Evolutionary conservation across 129 eudicot genomes (phyloP), one percentile per base, ranked within the genome.

Genomic region (Escallonia rubra): DNA sequence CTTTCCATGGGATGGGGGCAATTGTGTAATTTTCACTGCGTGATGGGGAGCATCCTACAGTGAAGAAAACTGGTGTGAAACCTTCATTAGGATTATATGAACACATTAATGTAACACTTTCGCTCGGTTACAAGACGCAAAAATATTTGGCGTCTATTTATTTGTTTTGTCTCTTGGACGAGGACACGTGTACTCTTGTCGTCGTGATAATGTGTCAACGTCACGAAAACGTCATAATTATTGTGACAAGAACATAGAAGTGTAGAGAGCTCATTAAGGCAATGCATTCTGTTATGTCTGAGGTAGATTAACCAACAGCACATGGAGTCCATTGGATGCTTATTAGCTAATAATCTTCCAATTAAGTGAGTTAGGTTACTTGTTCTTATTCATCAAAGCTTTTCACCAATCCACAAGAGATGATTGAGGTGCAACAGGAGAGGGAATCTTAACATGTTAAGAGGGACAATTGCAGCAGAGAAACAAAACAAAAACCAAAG

Each of bases 361-460:
- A 4, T 2, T 16, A 52, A 7, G n/a, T n/a, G 15, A 10, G 57
- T 52, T 4, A 16, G 15, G 6, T 52, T 10, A 15, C 7, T 65
- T 50, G 12, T 34, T 49, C 4, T 23, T 23, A 23, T 23, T 23
- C 34, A 10, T 4, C 44, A 15, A 44, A 6, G 51, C 14, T 13
- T 8, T n/a, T 6, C 40, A 10, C 38, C 1, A 40, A 41, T 68
- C n/a, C 7, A 47, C 44, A 68, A 34, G 10, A 15, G 38, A 68
- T 41, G 50, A 57, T 57, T 70, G 74, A 48, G 48, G 55, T 50
- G 74, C 56, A 63, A 45, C 55, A 71, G 42, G 16, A 48, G 47
- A 57, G 42, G 42, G 75, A 69, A 69, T 63, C 75, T 76, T 69
- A 63, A 10, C 80, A 76, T 76, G 80, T 76, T 76, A 69, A 14